Conservation (phyloP, 1,284 basidiomycete species). For the Xerocomus minutiporus region DNA sequence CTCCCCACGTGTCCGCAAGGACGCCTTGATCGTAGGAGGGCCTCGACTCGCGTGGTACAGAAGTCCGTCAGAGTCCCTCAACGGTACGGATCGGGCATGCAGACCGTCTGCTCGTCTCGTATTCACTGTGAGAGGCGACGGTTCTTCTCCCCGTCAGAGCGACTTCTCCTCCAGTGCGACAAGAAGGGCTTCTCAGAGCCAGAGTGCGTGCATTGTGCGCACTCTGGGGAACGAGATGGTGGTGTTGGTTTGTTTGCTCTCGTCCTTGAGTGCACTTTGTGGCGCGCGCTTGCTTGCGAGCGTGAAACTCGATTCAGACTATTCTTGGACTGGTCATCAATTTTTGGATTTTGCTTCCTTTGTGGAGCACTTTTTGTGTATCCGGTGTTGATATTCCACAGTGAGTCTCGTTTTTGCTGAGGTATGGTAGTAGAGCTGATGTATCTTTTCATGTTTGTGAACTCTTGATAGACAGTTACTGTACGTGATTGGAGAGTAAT, state of each 20-base stretch:
- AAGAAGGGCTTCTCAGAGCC: neutral
- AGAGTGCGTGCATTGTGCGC: neutral
- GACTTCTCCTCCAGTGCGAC: neutral
- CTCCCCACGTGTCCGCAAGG: conserved; percentile 14
- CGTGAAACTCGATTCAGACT: conserved; percentile 36
- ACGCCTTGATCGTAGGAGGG: conserved; percentile 8
- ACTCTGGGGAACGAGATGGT: conserved; percentile 19
- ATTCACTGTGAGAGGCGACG: no score
- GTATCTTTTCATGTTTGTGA: neutral
- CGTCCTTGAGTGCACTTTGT: conserved; percentile 31
- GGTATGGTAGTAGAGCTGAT: neutral
- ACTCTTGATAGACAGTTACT: no score
- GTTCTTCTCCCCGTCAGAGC: neutral
- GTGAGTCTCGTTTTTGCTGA: neutral
- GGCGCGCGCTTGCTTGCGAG: conserved; percentile 15
- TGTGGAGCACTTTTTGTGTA: conserved; percentile 9
- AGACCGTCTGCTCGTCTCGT: no score
- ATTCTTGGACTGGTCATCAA: conserved; percentile 28
- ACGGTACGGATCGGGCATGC: neutral
- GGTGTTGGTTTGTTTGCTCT: neutral
- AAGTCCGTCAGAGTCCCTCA: neutral
- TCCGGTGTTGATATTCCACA: neutral
- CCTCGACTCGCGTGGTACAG: neutral
- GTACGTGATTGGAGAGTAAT: no score
- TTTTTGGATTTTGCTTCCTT: conserved; percentile 18